phyloP scores from a whole-genome alignment of 257 asterid genomes.

The Lantana camara region DNA sequence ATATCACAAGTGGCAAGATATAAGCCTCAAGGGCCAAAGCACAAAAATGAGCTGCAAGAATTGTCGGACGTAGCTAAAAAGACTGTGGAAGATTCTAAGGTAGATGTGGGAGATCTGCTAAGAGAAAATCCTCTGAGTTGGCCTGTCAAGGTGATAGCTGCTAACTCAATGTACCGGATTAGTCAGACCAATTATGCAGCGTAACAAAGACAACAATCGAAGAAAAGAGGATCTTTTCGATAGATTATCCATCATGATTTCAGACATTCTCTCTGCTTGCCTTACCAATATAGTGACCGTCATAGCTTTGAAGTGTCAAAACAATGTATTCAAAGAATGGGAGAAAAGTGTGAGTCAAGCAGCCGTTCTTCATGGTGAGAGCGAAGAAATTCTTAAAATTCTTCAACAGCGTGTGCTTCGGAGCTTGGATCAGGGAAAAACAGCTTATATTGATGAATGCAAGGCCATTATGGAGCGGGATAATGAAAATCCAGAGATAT shows the following conservation, averaged over 20 bases:
- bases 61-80: too few relatives aligned
- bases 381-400: not conserved
- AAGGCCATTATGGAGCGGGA: not conserved
- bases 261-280: constrained; percentile 5
- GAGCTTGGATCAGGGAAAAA: too few relatives aligned
- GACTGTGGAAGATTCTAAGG: too few relatives aligned
- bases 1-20: too few relatives aligned
- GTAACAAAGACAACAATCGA: not conserved
- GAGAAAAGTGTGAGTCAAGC: constrained; percentile 16
- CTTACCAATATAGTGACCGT: too few relatives aligned
- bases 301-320: too few relatives aligned
- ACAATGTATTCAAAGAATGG: constrained; percentile 4
- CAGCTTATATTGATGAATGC: not conserved
- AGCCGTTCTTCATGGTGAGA: not conserved
- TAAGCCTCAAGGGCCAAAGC: too few relatives aligned
- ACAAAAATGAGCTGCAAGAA: too few relatives aligned
- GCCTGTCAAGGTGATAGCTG: constrained; percentile 22
- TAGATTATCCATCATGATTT: constrained; percentile 7
- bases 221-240: not conserved
- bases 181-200: not conserved
- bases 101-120: too few relatives aligned
- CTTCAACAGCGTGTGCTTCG: not conserved
- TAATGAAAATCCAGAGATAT: not conserved
- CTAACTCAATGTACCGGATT: constrained; percentile 25
- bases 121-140: constrained; percentile 16